Percentiles rank a stretch among this genome's conserved stretches.
phyloP scores from a whole-genome alignment of 495 filamentous ascomycete species.

The Collariella sp. region DNA sequence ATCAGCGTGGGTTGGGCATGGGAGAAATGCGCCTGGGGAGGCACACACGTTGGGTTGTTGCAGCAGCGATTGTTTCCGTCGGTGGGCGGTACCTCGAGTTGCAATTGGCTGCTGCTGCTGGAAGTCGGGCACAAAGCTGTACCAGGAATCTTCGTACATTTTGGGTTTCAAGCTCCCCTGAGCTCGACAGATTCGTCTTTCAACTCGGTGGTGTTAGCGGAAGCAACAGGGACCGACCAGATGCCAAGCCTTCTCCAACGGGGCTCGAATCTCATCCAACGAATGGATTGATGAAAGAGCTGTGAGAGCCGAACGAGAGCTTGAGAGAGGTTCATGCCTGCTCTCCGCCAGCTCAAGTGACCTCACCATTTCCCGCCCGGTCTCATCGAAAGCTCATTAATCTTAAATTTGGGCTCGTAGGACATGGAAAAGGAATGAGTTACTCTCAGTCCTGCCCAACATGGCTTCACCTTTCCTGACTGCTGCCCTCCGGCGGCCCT shows the following conservation, averaged over 20 bases:
- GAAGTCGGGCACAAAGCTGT: conserved; percentile 52
- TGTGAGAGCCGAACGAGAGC: no score
- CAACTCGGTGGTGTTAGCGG: no score
- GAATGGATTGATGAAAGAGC: no score
- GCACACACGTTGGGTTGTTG: conserved; percentile 57
- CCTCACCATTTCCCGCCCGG: background rate
- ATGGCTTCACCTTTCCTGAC: conserved; percentile 20
- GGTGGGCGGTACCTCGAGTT: conserved; percentile 39
- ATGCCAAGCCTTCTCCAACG: no score
- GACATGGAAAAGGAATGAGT: background rate
- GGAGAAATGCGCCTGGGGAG: background rate
- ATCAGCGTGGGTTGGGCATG: background rate
- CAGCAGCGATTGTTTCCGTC: conserved; percentile 54
- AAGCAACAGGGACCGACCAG: no score
- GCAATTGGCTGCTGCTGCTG: conserved; percentile 31
- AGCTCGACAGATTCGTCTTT: no score
- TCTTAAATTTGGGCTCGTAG: background rate
- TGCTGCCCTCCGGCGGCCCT: conserved; percentile 14
- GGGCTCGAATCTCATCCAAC: no score
- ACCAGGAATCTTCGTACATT: conserved; percentile 74
- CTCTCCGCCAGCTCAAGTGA: background rate
- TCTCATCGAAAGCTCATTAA: background rate
- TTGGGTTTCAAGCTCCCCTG: no score
- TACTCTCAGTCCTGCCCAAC: conserved; percentile 1
- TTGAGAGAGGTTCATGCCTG: conserved; percentile 3